Conservation (phyloP, 345 rosid genomes). For the Geranium brycei region DNA sequence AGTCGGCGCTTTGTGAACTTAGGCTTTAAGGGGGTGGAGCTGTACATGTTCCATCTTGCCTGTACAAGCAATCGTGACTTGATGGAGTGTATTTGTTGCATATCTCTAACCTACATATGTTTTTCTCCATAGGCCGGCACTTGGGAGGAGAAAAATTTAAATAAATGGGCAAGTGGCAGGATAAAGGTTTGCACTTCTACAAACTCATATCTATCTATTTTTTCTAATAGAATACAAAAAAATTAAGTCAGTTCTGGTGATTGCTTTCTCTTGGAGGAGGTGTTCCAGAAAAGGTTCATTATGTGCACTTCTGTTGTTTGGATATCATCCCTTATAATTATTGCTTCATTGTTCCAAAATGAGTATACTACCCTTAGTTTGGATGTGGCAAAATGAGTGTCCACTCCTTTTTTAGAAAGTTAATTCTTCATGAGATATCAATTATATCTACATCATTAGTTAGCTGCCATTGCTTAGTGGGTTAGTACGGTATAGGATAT, state of each 20-base stretch:
- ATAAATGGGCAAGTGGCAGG: constrained; percentile 72
- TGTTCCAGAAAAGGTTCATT: background rate
- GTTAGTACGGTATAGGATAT: no score
- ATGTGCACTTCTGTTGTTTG: background rate
- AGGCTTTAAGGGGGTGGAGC: background rate
- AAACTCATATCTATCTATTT: background rate
- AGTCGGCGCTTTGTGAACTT: no score
- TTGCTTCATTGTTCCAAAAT: background rate
- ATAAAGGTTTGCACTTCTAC: constrained; percentile 39
- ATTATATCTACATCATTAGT: no score
- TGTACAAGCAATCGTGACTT: background rate
- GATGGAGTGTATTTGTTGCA: background rate
- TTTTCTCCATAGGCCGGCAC: constrained; percentile 61
- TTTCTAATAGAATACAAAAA: background rate
- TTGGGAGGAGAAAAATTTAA: constrained; percentile 91
- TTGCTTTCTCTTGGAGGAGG: background rate
- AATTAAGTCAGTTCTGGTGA: background rate
- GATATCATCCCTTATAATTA: background rate
- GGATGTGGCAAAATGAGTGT: no score
- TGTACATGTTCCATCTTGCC: background rate
- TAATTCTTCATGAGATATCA: background rate
- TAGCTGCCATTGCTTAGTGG: no score
- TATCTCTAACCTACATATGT: background rate
- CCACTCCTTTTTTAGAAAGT: background rate
- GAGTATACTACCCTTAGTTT: no score